Percentiles rank a stretch among this genome's conserved stretches.
These are phyloP conservation scores for Linnemannia hyalina DNA, from an alignment of 192 early-diverging fungal genomes.

Conservation along the genomic window DNA sequence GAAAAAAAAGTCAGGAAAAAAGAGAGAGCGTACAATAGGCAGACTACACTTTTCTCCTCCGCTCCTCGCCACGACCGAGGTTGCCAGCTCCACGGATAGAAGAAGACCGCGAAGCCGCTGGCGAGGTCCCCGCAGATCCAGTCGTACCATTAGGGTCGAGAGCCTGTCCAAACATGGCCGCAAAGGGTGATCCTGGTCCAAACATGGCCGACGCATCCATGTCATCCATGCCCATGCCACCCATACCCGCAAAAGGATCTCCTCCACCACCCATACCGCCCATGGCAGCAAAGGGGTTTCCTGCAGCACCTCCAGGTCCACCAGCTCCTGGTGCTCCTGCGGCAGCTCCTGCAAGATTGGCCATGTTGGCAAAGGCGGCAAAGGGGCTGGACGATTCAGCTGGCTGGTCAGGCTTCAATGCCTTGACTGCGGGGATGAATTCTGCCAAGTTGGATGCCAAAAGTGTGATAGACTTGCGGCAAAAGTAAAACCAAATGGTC, in stretches of 20 bases:
- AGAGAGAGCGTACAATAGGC: not conserved
- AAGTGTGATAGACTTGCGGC: constrained; percentile 70
- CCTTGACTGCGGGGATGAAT: constrained; percentile 38
- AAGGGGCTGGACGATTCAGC: constrained; percentile 2
- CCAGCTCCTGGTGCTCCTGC: constrained; percentile 25
- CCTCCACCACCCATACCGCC: constrained; percentile 29
- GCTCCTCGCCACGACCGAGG: constrained; percentile 40
- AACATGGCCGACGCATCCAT: constrained; percentile 28
- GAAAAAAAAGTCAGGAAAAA: not conserved
- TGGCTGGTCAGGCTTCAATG: constrained; percentile 27
- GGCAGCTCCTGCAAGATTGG: constrained; percentile 45
- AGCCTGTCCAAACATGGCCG: constrained; percentile 37
- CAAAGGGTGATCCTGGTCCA: constrained; percentile 40
- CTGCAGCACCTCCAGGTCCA: constrained; percentile 14
- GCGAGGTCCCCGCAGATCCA: not conserved
- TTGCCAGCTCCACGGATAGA: constrained; percentile 49
- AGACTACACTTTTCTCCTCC: constrained; percentile 51
- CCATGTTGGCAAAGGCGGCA: constrained; percentile 32
- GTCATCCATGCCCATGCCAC: constrained; percentile 14
- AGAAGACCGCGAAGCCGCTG: constrained; percentile 29
- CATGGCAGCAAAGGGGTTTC: constrained; percentile 46
- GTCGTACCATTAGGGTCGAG: constrained; percentile 17
- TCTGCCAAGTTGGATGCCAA: constrained; percentile 50
- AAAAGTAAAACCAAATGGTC: constrained; percentile 81
- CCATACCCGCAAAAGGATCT: constrained; percentile 16